Evolutionary conservation across 1,284 basidiomycete genomes (phyloP).

Genomic region (Heimioporus punctisporus): DNA sequence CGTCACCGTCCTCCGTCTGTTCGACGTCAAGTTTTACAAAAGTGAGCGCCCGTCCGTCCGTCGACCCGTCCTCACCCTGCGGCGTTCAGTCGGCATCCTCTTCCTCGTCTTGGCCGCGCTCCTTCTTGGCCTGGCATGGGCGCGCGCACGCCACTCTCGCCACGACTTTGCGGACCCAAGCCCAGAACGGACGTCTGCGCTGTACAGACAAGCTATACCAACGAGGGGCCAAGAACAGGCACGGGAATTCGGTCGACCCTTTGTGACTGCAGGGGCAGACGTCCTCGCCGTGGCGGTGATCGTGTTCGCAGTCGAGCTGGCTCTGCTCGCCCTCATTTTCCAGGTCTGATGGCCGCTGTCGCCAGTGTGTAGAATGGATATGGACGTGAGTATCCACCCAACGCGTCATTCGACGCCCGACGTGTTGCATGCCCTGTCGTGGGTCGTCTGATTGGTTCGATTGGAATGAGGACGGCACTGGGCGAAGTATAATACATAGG

Average conservation of each 20-base stretch:
- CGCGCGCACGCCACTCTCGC: conserved; percentile 62
- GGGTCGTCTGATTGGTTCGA: conserved; percentile 2
- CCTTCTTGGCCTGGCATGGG: conserved; percentile 61
- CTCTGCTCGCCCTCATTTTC: conserved; percentile 62
- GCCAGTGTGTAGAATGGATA: not conserved
- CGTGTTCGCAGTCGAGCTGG: conserved; percentile 67
- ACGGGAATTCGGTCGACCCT: conserved; percentile 73
- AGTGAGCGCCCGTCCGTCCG: conserved; percentile 44
- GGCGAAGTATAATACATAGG: too few relatives aligned
- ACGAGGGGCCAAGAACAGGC: conserved; percentile 61
- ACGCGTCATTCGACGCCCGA: too few relatives aligned
- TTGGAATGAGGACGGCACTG: conserved; percentile 3
- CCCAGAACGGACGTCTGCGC: conserved; percentile 24
- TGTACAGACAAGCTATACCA: conserved; percentile 27
- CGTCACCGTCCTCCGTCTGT: conserved; percentile 75
- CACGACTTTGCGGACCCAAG: conserved; percentile 75
- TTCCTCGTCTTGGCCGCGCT: conserved; percentile 66
- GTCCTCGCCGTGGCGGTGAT: conserved; percentile 63
- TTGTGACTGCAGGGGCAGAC: conserved; percentile 79
- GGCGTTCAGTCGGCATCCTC: conserved; percentile 63
- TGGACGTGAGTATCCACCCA: not conserved
- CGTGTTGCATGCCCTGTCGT: too few relatives aligned
- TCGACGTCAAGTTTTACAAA: conserved; percentile 68
- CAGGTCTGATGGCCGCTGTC: conserved; percentile 23
- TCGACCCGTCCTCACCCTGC: conserved; percentile 3